phyloP scores from a whole-genome alignment of 305 asterid species.

The Ilex paraguariensis region DNA sequence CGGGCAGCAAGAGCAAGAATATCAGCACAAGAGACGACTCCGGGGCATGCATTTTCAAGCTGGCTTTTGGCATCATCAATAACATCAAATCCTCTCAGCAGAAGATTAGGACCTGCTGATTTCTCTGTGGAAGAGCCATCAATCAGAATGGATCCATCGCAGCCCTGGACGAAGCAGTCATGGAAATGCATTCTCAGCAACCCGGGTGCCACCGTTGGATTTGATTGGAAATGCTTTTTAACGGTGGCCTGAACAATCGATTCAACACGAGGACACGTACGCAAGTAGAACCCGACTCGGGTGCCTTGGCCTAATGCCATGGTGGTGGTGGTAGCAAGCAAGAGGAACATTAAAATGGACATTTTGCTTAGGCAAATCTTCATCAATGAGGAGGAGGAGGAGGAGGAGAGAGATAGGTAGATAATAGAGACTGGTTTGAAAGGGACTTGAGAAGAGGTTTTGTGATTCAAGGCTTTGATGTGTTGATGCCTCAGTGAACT shows the following conservation, averaged over 20 bases:
- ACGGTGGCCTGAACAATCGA: conserved; percentile 41
- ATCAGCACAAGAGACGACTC: conserved; percentile 71
- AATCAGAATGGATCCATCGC: conserved; percentile 60
- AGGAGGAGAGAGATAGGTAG: too few species aligned
- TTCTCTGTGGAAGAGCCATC: conserved; percentile 45
- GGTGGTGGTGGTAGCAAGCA: neutral
- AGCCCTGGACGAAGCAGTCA: conserved; percentile 69
- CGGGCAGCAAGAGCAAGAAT: conserved; percentile 73
- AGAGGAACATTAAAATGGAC: neutral
- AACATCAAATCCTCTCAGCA: conserved; percentile 53
- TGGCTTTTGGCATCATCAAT: conserved; percentile 58
- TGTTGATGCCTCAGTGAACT: too few species aligned
- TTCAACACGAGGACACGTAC: conserved; percentile 45
- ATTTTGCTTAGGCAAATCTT: neutral
- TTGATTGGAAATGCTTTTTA: conserved; percentile 24
- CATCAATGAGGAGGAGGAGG: neutral
- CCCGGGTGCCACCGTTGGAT: conserved; percentile 46
- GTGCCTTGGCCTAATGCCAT: conserved; percentile 1
- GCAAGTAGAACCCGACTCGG: conserved; percentile 44
- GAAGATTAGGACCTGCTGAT: conserved; percentile 44
- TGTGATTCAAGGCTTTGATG: too few species aligned
- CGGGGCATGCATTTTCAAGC: conserved; percentile 50
- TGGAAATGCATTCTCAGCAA: conserved; percentile 69
- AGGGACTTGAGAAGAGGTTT: too few species aligned
- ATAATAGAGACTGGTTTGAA: too few species aligned